Base-by-base conservation (phyloP, 495 filamentous ascomycete genomes). In the Trichoderma parareesei region DNA sequence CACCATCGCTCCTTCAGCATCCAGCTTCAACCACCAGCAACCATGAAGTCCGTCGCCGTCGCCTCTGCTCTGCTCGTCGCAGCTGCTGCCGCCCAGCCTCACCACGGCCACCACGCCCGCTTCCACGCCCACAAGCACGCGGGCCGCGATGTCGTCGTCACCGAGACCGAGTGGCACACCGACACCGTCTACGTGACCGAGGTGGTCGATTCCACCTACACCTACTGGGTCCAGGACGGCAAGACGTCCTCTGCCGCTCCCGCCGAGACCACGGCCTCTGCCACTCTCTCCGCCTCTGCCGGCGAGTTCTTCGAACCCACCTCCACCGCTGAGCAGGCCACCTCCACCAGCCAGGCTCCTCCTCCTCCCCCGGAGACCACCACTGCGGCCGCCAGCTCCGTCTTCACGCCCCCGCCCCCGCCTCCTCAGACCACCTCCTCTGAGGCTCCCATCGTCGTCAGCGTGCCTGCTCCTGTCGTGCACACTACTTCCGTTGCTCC, bases 1-100 rank as follows among this genome's bases (percentile, higher is more conserved):
- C 27, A n/a, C 41, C 41, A 61, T 4, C 60, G 42, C 60, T 27
- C 14, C 38, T 40, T 18, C 60, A 27, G n/a, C 7, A 61, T 40
- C 59, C 59, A 61, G 10, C 35, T n/a, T 16, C 13, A 38, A 14
- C 18, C 6, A 61, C 44, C 43, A 65, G 40, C 40, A 41, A 80
- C 38, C 67, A 85, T 84, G 81, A 85, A 81, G 75, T 74, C 80
- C 18, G 62, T 74, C 63, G 71, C 74, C 8, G 60, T 82, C 64
- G 68, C 75, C 43, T 68, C 69, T 60, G 72, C 76, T 68, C 53
- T 80, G 41, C 67, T 84, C 73, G 77, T 77, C 65, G 73, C 79
- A 16, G 67, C 74, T 46, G 75, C 75, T 66, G 66, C 74, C 60
- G 79, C 79, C 35, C 76, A 82, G 67, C 81, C 78, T 43, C 79